phyloP scores from a whole-genome alignment of 768 basidiomycete genomes.

The Nidula microcarpa region DNA sequence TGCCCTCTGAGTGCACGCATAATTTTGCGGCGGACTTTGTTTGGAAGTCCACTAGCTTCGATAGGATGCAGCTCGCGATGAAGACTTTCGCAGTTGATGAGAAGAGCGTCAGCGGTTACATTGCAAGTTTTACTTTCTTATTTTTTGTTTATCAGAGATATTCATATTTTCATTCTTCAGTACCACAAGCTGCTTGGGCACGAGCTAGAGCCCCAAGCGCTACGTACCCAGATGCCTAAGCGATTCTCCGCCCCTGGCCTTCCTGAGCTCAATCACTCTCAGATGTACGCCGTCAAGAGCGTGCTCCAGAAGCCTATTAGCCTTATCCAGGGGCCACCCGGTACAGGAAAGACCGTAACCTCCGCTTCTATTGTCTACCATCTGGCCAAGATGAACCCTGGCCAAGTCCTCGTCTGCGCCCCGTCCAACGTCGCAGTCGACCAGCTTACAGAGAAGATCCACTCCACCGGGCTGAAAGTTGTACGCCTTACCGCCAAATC shows the following conservation, averaged over 20 bases:
- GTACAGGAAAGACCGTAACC: conserved; percentile 98
- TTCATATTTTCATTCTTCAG: conserved; percentile 32
- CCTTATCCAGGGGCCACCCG: conserved; percentile 97
- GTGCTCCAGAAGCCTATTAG: conserved; percentile 97
- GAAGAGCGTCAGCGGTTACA: conserved; percentile 98
- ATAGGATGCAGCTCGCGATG: conserved; percentile 99
- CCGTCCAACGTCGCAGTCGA: conserved; percentile 99
- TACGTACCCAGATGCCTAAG: conserved; percentile 93
- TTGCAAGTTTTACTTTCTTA: conserved; percentile 51
- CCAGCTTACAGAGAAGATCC: conserved; percentile 98
- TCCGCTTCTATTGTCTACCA: conserved; percentile 99
- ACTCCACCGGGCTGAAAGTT: conserved; percentile 97
- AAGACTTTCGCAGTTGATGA: conserved; percentile 99
- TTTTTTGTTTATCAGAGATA: neutral
- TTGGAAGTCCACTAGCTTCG: conserved; percentile 99
- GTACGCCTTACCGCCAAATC: conserved; percentile 98
- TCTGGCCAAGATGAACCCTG: conserved; percentile 99
- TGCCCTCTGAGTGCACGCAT: conserved; percentile 90
- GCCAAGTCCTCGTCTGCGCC: conserved; percentile 97
- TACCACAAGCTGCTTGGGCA: conserved; percentile 99
- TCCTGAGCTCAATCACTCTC: conserved; percentile 97
- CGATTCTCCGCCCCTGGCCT: conserved; percentile 96
- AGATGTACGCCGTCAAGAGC: conserved; percentile 99
- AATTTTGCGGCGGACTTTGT: conserved; percentile 98
- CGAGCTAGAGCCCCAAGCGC: conserved; percentile 91